phyloP scores from a whole-genome alignment of 331 rosid genomes.

The Quercus tomentella region DNA sequence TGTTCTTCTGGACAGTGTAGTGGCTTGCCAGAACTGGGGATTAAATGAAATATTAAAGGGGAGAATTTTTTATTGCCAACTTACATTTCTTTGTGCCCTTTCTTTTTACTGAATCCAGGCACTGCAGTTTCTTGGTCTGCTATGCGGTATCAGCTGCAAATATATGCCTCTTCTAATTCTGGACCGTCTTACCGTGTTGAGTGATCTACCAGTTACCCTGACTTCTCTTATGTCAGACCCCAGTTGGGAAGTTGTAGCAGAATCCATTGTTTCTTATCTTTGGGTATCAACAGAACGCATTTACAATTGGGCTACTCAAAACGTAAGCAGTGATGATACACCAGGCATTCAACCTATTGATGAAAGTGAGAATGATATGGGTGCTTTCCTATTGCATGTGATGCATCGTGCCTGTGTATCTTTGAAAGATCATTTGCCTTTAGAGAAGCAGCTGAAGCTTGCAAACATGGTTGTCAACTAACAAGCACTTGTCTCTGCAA shows the following conservation, averaged over 20 bases:
- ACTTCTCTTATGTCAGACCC: constrained; percentile 59
- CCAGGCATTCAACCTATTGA: constrained; percentile 54
- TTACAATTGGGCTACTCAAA: constrained; percentile 34
- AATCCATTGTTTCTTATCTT: constrained; percentile 47
- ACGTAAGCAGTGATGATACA: constrained; percentile 25
- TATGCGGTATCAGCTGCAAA: constrained; percentile 77
- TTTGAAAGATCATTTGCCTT: constrained; percentile 63
- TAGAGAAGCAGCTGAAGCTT: constrained; percentile 76
- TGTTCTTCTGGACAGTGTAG: not conserved
- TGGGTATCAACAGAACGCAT: constrained; percentile 69
- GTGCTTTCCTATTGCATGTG: constrained; percentile 41
- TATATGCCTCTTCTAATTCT: constrained; percentile 76
- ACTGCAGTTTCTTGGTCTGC: constrained; percentile 59
- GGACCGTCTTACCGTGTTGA: constrained; percentile 53
- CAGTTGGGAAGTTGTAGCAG: constrained; percentile 57
- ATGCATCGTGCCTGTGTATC: constrained; percentile 57
- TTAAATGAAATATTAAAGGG: not conserved
- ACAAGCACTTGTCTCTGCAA: constrained; percentile 8
- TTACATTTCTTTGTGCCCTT: not conserved
- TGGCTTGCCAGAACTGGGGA: constrained; percentile 1
- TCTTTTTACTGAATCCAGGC: constrained; percentile 40
- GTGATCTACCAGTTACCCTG: constrained; percentile 76
- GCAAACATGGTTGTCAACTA: constrained; percentile 49
- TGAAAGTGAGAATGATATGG: constrained; percentile 58
- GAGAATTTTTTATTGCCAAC: constrained; percentile 2